phyloP scores from a whole-genome alignment of 805 yeast species.

The Metahyphopichia silvanorum region DNA sequence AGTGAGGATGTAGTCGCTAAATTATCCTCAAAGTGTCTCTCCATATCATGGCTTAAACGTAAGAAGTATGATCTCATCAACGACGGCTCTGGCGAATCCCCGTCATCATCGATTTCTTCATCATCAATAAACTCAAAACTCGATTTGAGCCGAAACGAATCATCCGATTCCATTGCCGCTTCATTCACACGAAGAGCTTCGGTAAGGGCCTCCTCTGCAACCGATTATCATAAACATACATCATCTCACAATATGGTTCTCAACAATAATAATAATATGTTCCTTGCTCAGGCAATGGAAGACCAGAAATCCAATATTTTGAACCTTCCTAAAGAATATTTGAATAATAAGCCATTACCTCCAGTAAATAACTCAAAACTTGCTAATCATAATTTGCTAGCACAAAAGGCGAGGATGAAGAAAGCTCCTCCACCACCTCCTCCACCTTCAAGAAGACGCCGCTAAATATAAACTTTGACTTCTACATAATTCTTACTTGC shows the following conservation, averaged over 20 bases:
- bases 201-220: slow-evolving; percentile 28
- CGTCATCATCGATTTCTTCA: slow-evolving; percentile 7
- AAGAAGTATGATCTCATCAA: slow-evolving; percentile 3
- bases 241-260: slow-evolving; percentile 21
- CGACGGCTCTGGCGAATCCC: not conserved
- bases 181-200: slow-evolving; percentile 32
- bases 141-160: slow-evolving; percentile 3
- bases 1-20: slow-evolving; percentile 21
- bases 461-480: too few relatives aligned
- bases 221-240: slow-evolving; percentile 34
- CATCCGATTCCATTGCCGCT: slow-evolving; percentile 19
- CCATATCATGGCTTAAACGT: slow-evolving; percentile 30
- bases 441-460: slow-evolving; percentile 32
- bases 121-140: slow-evolving; percentile 10
- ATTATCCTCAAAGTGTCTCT: slow-evolving; percentile 31
- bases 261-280: slow-evolving; percentile 29
- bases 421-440: slow-evolving; percentile 43
- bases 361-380: slow-evolving; percentile 5
- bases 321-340: slow-evolving; percentile 32
- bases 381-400: slow-evolving; percentile 16
- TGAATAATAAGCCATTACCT: slow-evolving; percentile 18
- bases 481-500: too few relatives aligned
- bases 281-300: slow-evolving; percentile 8
- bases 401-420: slow-evolving; percentile 28
- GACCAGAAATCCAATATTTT: slow-evolving; percentile 16